These are phyloP conservation scores for Fusarium humuli DNA, from an alignment of 2,329 filamentous ascomycete genomes.

Conservation along the genomic window DNA sequence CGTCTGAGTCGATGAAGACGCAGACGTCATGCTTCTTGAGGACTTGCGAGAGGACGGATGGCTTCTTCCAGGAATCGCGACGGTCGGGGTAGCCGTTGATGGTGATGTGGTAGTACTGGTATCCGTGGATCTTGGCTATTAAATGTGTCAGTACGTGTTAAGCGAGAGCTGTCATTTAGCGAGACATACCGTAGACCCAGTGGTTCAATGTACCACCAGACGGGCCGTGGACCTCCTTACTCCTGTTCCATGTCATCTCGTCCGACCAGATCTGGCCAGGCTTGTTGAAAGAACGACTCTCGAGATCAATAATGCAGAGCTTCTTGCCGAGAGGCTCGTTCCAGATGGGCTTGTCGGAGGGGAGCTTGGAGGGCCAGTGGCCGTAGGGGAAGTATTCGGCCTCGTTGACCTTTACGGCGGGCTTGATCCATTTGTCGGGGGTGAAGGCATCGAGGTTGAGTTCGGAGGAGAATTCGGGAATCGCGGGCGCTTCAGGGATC, in stretches of 20 bases:
- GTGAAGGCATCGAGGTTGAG: slow-evolving; percentile 19
- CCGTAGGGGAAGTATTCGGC: slow-evolving; percentile 48
- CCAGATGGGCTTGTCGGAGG: slow-evolving; percentile 47
- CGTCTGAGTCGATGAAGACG: slow-evolving; percentile 59
- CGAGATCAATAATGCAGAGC: slow-evolving; percentile 59
- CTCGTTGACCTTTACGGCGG: slow-evolving; percentile 41
- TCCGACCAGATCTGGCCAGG: slow-evolving; percentile 52
- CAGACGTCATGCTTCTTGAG: slow-evolving; percentile 57
- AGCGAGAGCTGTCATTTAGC: neutral
- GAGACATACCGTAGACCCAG: slow-evolving; percentile 55
- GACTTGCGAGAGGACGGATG: slow-evolving; percentile 55
- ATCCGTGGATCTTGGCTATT: slow-evolving; percentile 58
- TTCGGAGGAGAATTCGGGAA: slow-evolving; percentile 1
- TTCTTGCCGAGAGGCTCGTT: slow-evolving; percentile 52
- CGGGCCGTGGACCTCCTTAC: slow-evolving; percentile 50
- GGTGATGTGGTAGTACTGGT: slow-evolving; percentile 60
- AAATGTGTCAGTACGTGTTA: slow-evolving; percentile 32
- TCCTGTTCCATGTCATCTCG: slow-evolving; percentile 53
- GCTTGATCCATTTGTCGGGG: slow-evolving; percentile 25
- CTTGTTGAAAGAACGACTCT: slow-evolving; percentile 55
- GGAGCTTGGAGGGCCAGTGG: slow-evolving; percentile 50
- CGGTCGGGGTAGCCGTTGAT: slow-evolving; percentile 53
- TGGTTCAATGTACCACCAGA: slow-evolving; percentile 59
- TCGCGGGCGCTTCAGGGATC: slow-evolving; percentile 9
- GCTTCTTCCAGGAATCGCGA: slow-evolving; percentile 60